Percentiles rank a stretch among this genome's conserved stretches.
phyloP scores from a whole-genome alignment of 257 asterid genomes.

The Sherardia arvensis region DNA sequence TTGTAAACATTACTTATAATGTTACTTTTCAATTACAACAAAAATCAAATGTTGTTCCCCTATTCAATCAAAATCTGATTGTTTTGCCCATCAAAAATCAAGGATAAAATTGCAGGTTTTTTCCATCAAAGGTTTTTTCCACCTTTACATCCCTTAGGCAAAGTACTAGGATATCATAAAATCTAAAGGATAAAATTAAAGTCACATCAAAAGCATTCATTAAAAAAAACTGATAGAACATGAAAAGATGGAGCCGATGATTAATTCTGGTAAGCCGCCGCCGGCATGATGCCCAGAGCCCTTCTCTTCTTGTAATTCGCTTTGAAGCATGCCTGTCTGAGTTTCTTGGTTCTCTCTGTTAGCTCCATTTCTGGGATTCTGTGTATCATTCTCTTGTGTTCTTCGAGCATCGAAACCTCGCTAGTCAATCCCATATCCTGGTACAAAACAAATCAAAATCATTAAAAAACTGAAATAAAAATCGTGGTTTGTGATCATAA shows the following conservation, averaged over 20 bases:
- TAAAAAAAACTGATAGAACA: background rate
- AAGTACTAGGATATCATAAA: background rate
- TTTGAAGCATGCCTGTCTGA: conserved; percentile 88
- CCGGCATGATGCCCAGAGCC: conserved; percentile 15
- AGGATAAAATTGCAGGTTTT: background rate
- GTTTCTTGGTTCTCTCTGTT: conserved; percentile 64
- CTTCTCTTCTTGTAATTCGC: conserved; percentile 90
- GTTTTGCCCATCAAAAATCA: too few species aligned
- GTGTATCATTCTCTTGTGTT: conserved; percentile 60
- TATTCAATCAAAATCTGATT: too few species aligned
- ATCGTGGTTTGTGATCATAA: too few species aligned
- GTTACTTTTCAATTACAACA: background rate
- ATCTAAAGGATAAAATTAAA: background rate
- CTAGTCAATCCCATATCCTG: conserved; percentile 63
- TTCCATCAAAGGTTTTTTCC: too few species aligned
- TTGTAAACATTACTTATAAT: too few species aligned
- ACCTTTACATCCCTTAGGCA: too few species aligned
- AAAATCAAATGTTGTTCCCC: background rate
- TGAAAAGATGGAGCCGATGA: background rate
- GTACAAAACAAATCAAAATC: background rate
- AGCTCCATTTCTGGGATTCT: conserved; percentile 64
- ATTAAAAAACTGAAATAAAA: too few species aligned
- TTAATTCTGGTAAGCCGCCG: background rate
- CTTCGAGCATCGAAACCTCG: conserved; percentile 67
- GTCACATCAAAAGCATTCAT: background rate